Evolutionary conservation across 23 red algal genomes (phyloP).

Genomic region (Gracilaria gracilis): DNA sequence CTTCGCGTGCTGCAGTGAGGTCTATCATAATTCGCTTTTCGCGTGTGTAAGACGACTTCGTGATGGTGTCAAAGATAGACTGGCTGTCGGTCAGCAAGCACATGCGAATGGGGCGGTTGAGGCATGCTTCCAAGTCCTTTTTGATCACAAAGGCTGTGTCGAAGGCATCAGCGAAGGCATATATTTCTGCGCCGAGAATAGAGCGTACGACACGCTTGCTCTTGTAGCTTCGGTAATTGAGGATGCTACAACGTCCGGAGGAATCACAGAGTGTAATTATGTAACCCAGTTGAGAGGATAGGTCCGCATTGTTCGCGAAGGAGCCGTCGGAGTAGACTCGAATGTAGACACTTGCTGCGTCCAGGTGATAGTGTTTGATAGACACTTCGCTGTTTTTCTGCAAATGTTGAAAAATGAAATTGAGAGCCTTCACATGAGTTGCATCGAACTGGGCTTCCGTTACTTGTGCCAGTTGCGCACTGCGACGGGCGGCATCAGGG

Average conservation of each 20-base stretch:
- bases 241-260: neutral
- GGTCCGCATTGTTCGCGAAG: constrained; percentile 18
- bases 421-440: neutral
- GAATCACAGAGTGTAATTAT: neutral
- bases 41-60: neutral
- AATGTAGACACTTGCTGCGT: neutral
- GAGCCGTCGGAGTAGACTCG: constrained; percentile 20
- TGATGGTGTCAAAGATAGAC: constrained; percentile 9
- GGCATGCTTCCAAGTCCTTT: neutral
- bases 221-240: neutral
- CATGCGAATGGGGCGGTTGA: neutral
- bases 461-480: neutral
- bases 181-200: constrained; percentile 24
- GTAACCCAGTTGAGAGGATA: constrained; percentile 13
- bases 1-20: neutral
- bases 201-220: constrained; percentile 1
- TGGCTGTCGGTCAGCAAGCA: constrained; percentile 24
- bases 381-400: neutral
- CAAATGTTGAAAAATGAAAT: neutral
- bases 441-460: neutral
- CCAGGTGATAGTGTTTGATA: neutral
- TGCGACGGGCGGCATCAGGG: neutral
- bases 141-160: constrained; percentile 41
- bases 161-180: constrained; percentile 41
- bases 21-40: constrained; percentile 27